Conservation (phyloP, 2,329 filamentous ascomycete species). For the Aspergillus fumigatus region DNA sequence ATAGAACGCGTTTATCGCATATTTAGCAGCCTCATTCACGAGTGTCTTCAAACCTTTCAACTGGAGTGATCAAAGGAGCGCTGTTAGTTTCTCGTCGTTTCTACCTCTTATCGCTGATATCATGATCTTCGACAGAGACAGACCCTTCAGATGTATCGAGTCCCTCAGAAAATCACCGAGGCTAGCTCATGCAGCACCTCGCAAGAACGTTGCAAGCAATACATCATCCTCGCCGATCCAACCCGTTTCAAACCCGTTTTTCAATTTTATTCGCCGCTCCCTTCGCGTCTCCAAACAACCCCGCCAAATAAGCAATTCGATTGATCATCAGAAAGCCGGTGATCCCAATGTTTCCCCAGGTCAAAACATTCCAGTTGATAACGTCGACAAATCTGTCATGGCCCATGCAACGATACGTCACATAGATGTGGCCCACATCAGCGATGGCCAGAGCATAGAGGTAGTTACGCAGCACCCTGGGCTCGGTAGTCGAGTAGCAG, state of each 20-base stretch:
- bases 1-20: neutral
- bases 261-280: conserved; percentile 13
- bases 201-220: neutral
- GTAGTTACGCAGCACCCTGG: conserved; percentile 63
- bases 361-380: conserved; percentile 61
- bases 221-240: neutral
- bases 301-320: conserved; percentile 55
- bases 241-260: conserved; percentile 37
- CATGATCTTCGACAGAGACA: neutral
- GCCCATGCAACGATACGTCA: conserved; percentile 58
- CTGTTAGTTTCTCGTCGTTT: neutral
- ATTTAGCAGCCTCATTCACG: neutral
- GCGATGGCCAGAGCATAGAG: conserved; percentile 60
- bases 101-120: neutral
- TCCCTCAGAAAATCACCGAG: neutral
- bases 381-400: conserved; percentile 51
- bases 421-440: conserved; percentile 63
- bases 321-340: conserved; percentile 58
- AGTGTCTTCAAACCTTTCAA: neutral
- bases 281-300: conserved; percentile 51
- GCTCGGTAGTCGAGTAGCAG: conserved; percentile 60
- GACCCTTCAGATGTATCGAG: neutral
- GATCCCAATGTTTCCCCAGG: conserved; percentile 68
- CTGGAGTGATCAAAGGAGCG: neutral
- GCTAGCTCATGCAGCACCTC: neutral